Evolutionary conservation across 202 grass and related monocot genomes (phyloP).

Genomic region (Setaria italica): DNA sequence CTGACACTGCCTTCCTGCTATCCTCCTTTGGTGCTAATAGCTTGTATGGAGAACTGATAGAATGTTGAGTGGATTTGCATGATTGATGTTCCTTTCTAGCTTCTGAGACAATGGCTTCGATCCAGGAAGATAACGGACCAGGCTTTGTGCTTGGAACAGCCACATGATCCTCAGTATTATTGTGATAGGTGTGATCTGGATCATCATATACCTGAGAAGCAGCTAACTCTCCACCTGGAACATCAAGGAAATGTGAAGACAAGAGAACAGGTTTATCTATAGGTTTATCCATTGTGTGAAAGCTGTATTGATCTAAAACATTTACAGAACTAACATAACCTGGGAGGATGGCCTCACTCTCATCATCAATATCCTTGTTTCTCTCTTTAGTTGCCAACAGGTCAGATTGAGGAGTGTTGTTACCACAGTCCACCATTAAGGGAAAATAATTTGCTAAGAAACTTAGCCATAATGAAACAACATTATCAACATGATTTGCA

Average conservation of each 20-base stretch:
- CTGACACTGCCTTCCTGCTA: constrained; percentile 37
- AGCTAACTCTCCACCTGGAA: constrained; percentile 39
- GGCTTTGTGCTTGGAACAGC: constrained; percentile 39
- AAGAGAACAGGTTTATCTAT: constrained; percentile 25
- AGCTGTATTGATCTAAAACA: constrained; percentile 36
- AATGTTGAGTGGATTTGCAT: constrained; percentile 37
- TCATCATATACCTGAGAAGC: constrained; percentile 43
- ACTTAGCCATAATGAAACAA: too few species aligned
- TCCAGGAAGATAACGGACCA: constrained; percentile 46
- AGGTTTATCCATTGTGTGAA: constrained; percentile 38
- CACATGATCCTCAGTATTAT: constrained; percentile 42
- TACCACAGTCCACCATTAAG: not conserved
- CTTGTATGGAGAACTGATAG: constrained; percentile 41
- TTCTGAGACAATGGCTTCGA: constrained; percentile 55
- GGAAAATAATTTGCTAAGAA: too few species aligned
- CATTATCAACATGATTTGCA: too few species aligned
- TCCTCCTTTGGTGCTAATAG: constrained; percentile 36
- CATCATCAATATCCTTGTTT: constrained; percentile 26
- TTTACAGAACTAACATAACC: constrained; percentile 45
- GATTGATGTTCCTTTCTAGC: constrained; percentile 44
- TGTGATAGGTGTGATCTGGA: constrained; percentile 40
- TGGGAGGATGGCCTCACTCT: constrained; percentile 23
- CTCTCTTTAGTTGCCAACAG: constrained; percentile 39
- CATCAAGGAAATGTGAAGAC: constrained; percentile 51
- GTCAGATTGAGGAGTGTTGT: constrained; percentile 34